Base-by-base conservation (phyloP, 2,329 filamentous ascomycete species). In the Colletotrichum sansevieriae region DNA sequence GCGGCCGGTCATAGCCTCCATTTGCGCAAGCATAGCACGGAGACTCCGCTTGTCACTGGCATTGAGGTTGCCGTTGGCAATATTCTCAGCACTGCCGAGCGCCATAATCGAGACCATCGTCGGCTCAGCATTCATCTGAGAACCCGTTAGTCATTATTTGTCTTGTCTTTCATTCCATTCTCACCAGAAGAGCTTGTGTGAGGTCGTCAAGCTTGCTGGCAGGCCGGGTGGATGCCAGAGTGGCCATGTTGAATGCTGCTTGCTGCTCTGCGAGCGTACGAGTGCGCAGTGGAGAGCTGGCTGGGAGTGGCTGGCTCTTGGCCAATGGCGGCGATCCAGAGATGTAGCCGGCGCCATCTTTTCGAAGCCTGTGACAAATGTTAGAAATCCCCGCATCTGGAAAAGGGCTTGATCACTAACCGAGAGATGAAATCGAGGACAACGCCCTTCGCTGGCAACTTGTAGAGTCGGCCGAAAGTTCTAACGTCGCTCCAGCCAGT, bases 341-440 rank as follows among this genome's bases (percentile, higher is more conserved):
- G 20, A 78, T 78, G 58, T 80, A 80, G 54, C 80, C 80, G 70
- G 79, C 80, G 18, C 79, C 78, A 72, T 77, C 75, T n/a, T 74
- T 78, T 25, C 78, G 78, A 51, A 82, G 66, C 65, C 80, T 82
- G 33, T 33, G 51, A 51, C 6, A 22, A 22, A 11, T 15, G 63
- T 75, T 51, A 72, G 49, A 49, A 43, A 60, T 74, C 49, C n/a
- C 8, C 52, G 41, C 22, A 63, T 20, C 18, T 4, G 47, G 18
- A 3, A 20, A 20, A 33, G 15, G 25, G 35, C 18, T 29, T 29
- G 29, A 2, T 13, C 25, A 82, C 86, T 78, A 78, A 89, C 87
- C 85, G 83, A 68, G 87, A 82, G 56, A 97, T 88, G 77, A 97
- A 94, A 75, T 94, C 90, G 12, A 90, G 83, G 74, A 91, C 86